phyloP scores from a whole-genome alignment of 371 early-diverging fungal genomes.

The Blakeslea trispora region DNA sequence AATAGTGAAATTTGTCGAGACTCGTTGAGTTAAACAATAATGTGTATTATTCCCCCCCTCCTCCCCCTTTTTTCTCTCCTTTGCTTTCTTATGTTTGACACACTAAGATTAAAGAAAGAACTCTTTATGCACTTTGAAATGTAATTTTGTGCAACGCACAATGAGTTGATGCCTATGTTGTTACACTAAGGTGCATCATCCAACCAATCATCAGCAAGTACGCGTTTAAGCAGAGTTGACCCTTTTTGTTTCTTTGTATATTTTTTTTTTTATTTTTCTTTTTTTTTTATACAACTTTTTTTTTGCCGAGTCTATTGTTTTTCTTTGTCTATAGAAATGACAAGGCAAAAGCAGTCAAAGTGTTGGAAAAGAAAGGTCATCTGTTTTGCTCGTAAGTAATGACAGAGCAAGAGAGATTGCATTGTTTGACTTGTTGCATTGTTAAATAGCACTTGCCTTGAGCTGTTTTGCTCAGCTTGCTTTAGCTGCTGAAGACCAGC shows the following conservation, averaged over 20 bases:
- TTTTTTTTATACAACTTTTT: conserved; percentile 1
- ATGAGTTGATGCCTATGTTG: too few relatives aligned
- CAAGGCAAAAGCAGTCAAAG: background rate
- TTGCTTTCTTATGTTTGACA: too few relatives aligned
- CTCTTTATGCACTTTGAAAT: too few relatives aligned
- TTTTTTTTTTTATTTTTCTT: background rate
- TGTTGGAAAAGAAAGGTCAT: conserved; percentile 15
- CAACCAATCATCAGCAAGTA: background rate
- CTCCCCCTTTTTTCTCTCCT: too few relatives aligned
- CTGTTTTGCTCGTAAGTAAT: conserved; percentile 18
- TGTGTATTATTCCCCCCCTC: too few relatives aligned
- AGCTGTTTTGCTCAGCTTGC: conserved; percentile 9
- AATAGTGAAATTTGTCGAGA: conserved; percentile 29
- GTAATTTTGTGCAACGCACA: too few relatives aligned
- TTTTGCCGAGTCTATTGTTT: background rate
- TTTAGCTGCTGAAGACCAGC: conserved; percentile 6
- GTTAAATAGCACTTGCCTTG: conserved; percentile 13
- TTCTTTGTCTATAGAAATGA: background rate
- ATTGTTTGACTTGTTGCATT: background rate
- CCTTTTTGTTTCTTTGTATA: background rate
- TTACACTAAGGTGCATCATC: background rate
- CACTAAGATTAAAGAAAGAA: too few relatives aligned
- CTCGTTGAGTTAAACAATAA: conserved; percentile 6
- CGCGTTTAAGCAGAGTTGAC: background rate
- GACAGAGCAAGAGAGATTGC: too few relatives aligned